phyloP scores from a whole-genome alignment of 257 asterid genomes.

The Phtheirospermum japonicum region DNA sequence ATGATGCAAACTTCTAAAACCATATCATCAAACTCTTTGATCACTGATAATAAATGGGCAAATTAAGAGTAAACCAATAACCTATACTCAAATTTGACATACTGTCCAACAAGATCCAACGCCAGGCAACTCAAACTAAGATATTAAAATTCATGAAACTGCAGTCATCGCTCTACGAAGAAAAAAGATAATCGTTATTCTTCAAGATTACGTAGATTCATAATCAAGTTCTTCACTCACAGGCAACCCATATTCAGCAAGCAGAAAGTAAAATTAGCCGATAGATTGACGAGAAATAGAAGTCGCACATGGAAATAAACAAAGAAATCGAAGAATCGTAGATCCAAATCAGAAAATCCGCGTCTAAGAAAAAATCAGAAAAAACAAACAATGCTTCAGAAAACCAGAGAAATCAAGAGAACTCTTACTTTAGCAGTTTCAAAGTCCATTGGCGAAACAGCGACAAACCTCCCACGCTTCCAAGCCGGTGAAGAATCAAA shows the following conservation, averaged over 20 bases:
- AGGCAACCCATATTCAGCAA: too few species aligned
- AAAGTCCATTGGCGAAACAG: constrained; percentile 63
- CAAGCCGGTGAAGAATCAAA: constrained; percentile 51
- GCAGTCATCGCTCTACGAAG: neutral
- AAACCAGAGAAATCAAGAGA: neutral
- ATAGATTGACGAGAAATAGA: neutral
- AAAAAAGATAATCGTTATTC: neutral
- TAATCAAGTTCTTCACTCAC: neutral
- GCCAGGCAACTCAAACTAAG: constrained; percentile 13
- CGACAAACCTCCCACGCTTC: constrained; percentile 60
- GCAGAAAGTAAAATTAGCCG: constrained; percentile 3
- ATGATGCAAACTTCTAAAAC: constrained; percentile 22
- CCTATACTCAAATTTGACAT: constrained; percentile 7
- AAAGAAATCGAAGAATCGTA: neutral
- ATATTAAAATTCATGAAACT: neutral
- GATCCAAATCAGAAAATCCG: constrained; percentile 2
- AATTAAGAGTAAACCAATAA: neutral
- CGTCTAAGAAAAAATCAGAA: neutral
- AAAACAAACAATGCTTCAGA: neutral
- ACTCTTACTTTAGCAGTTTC: constrained; percentile 61
- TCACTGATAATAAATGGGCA: neutral
- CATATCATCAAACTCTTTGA: neutral
- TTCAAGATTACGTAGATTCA: neutral
- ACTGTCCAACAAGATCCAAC: constrained; percentile 23
- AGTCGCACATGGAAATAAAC: neutral